Base-by-base conservation (phyloP, 139 green algal genomes). In the Tetradesmus obliquus region DNA sequence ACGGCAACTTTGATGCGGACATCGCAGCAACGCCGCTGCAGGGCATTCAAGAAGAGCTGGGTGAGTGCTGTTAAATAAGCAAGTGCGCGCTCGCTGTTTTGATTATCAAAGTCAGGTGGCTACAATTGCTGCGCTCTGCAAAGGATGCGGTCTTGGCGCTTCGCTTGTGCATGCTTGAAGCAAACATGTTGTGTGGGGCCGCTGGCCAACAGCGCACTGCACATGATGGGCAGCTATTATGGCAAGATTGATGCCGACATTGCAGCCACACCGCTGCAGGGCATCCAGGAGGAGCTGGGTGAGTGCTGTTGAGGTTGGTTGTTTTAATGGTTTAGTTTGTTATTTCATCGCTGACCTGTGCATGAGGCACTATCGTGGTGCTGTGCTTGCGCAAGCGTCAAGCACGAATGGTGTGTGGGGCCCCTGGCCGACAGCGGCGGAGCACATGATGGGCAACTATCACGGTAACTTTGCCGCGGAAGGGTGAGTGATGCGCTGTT, bases 171-270 rank as follows among this genome's bases (percentile, higher is more conserved):
- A 45, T 45, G 32, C 32, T 45, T 45, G 32, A 45, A 45, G 32
- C 32, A 45, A 45, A 45, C 32, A 45, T 45, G 32, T 45, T 45
- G 32, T 5, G 24, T 82, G 32, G 88, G 88, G 79, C 79, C 88
- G 0, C 79, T 88, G 20, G 82, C 88, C 8, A 54, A 91, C 58
- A 82, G 32, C 12, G 8, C 32, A 2, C 58, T 88, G 24, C 79
- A 91, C 71, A 79, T 87, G 88, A 87, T 91, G 88, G 88, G 79
- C 22, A 91, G 88, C 24, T 91, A 91, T 32, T 91, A 91, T 2
- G 88, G 80, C 57, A 69, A 66, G n/a, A 88, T 51, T 45, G 87
- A 91, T 45, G 58, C 17, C 17, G 55, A 10, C 5, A 51, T n/a
- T 24, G 60, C 79, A 60, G 6, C 32, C 45, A 82, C 88, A 53